Percentiles rank a stretch among this genome's conserved stretches.
These are phyloP conservation scores for Penicillium maclennaniae DNA, from an alignment of 495 filamentous ascomycete genomes.

Conservation along the genomic window DNA sequence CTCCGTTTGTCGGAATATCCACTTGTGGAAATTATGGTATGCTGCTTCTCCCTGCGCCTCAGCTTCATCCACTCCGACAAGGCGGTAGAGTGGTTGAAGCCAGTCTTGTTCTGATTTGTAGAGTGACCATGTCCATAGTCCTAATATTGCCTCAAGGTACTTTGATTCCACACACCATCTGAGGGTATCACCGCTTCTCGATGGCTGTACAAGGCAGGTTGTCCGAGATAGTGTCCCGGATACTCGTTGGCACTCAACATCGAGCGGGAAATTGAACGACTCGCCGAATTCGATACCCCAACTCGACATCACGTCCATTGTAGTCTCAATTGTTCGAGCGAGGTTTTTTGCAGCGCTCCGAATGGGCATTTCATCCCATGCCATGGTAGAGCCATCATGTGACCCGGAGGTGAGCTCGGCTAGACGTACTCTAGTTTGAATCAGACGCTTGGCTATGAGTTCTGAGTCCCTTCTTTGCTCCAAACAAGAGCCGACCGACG, in stretches of 20 bases:
- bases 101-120: conserved; percentile 19
- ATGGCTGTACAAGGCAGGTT: too few species aligned
- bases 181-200: conserved; percentile 20
- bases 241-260: conserved; percentile 15
- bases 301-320: conserved; percentile 31
- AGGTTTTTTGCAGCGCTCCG: conserved; percentile 26
- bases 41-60: conserved; percentile 23
- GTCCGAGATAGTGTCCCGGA: too few species aligned
- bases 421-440: conserved; percentile 27
- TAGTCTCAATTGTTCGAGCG: conserved; percentile 26
- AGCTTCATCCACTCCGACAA: conserved; percentile 24
- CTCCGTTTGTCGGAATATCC: conserved; percentile 34
- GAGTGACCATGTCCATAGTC: conserved; percentile 35
- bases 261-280: conserved; percentile 21
- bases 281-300: conserved; percentile 22
- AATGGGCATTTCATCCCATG: conserved; percentile 35
- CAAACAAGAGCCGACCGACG: conserved; percentile 1
- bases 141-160: conserved; percentile 34
- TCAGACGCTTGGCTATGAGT: conserved; percentile 6
- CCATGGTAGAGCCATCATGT: conserved; percentile 7
- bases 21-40: conserved; percentile 37
- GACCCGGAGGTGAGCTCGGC: conserved; percentile 24
- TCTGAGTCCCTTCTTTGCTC: not conserved
- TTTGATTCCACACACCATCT: conserved; percentile 26
- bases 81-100: conserved; percentile 18